Conservation (phyloP, 1,139 yeast genomes). For the Hansenula sp. region DNA sequence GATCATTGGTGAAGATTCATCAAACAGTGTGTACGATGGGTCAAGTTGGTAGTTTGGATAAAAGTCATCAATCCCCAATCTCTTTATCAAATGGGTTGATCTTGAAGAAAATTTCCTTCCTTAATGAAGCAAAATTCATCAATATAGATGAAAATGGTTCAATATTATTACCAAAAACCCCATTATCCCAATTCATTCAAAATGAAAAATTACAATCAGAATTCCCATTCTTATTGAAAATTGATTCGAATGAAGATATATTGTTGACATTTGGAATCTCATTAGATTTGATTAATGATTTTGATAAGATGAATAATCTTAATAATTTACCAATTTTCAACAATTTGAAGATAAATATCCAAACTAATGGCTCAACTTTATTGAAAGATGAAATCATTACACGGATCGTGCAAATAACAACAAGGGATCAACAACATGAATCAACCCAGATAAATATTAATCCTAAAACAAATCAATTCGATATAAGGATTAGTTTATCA, state of each 20-base stretch:
- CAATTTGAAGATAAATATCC: constrained; percentile 1
- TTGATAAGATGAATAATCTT: not conserved
- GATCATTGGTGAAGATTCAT: not conserved
- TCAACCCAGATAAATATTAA: not conserved
- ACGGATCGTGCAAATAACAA: not conserved
- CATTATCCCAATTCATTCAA: constrained; percentile 9
- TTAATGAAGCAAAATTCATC: not conserved
- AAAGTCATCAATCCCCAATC: not conserved
- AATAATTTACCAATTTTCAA: not conserved
- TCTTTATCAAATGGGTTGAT: not conserved
- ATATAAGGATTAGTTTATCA: not conserved
- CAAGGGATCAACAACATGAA: not conserved
- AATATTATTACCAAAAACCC: constrained; percentile 5
- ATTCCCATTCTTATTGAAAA: constrained; percentile 8
- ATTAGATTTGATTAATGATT: not conserved
- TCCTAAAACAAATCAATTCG: not conserved
- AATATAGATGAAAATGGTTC: not conserved
- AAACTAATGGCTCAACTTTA: not conserved
- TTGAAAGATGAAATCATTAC: not conserved
- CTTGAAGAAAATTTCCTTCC: not conserved
- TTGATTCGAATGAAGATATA: constrained; percentile 3
- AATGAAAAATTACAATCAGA: constrained; percentile 6
- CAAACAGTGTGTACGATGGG: not conserved
- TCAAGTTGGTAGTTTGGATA: constrained; percentile 4
- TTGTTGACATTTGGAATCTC: not conserved